phyloP scores from a whole-genome alignment of 1,139 yeast genomes.

The Magnusiomyces clavatus region DNA sequence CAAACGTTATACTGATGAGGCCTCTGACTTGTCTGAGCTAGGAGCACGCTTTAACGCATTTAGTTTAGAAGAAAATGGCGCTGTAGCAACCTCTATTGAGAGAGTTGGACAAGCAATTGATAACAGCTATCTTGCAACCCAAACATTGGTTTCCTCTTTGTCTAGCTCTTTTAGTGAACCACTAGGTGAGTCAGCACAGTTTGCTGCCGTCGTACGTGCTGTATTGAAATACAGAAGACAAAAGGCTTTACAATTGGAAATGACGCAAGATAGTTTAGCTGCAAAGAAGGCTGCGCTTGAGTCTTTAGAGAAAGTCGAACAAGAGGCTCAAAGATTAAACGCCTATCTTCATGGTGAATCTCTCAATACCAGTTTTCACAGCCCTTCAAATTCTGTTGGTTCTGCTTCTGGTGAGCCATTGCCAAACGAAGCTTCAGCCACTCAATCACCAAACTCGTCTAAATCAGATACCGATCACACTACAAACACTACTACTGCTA shows the following conservation, averaged over 20 bases:
- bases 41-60: slow-evolving; percentile 69
- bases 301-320: slow-evolving; percentile 35
- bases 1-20: slow-evolving; percentile 53
- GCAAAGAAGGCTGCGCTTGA: slow-evolving; percentile 34
- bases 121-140: slow-evolving; percentile 58
- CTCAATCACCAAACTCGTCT: neutral
- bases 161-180: slow-evolving; percentile 78
- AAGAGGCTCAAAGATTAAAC: slow-evolving; percentile 37
- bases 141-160: slow-evolving; percentile 57
- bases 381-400: neutral
- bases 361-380: slow-evolving; percentile 5
- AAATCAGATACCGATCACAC: neutral
- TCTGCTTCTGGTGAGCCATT: neutral
- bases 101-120: slow-evolving; percentile 78
- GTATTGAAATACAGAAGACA: slow-evolving; percentile 62
- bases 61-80: slow-evolving; percentile 52
- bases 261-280: slow-evolving; percentile 49
- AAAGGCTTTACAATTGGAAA: slow-evolving; percentile 58
- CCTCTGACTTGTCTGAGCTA: slow-evolving; percentile 59
- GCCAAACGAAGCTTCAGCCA: neutral
- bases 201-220: slow-evolving; percentile 57
- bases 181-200: slow-evolving; percentile 71
- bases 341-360: slow-evolving; percentile 25
- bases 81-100: slow-evolving; percentile 49
- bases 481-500: neutral